Base-by-base conservation (phyloP, 306 rosid genomes). In the Lithocarpus polystachyus region DNA sequence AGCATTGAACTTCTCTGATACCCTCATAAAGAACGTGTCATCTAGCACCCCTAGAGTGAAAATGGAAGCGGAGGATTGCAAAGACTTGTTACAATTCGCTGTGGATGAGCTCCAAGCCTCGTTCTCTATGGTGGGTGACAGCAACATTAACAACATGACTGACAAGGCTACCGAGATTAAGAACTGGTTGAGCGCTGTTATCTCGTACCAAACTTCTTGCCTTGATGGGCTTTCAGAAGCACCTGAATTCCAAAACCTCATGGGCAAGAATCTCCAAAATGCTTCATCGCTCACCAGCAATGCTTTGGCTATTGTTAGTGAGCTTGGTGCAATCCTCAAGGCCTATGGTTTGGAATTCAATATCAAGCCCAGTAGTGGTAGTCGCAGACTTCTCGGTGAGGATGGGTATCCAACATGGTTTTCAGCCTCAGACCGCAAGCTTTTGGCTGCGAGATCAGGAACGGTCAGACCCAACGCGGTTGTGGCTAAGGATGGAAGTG, bases 401-500 rank as follows among this genome's bases (percentile, higher is more conserved):
- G 87, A 92, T 4, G 93, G 87, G 0, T 71, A 68, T 28, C 98
- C 98, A 0, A 28, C 86, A 3, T 93, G 94, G 97, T 77, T 91
- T 67, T 74, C 93, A 0, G 62, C 72, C 17, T 0, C 84, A 0
- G 97, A 91, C 35, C 85, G 96, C 13, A 87, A 86, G 77, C 89
- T 93, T 20, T 73, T 93, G 85, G 88, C 35, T 3, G 1, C 72
- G 0, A 3, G 29, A 2, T 82, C 82, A 54, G 55, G 81, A 0
- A 0, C 12, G 0, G 0, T 85, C 3, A 37, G 0, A 15, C 86
- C 93, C 1, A 86, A 91, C 11, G 93, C 24, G 0, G 78, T 93
- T 4, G 98, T 93, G 43, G 98, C 98, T n/a, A 80, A 91, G 76
- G 98, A 93, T 54, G 94, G 97, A 1, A 85, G 82, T 12, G 94